Percentiles rank a stretch among this genome's conserved stretches.
phyloP scores from a whole-genome alignment of 192 early-diverging fungal genomes.

The Podila clonocystis region DNA sequence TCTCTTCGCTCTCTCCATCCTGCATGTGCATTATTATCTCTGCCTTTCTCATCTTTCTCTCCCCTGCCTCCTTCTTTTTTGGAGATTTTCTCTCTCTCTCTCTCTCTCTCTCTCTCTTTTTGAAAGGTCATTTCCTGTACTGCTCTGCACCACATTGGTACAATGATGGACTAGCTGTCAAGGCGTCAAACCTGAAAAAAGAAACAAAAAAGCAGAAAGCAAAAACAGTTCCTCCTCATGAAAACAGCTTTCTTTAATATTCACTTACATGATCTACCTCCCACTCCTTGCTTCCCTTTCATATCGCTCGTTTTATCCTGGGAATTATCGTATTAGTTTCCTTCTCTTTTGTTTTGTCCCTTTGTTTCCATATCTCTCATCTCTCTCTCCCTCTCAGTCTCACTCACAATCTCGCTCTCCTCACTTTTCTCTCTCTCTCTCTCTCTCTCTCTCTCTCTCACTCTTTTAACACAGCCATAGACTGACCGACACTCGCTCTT shows the following conservation, averaged over 20 bases:
- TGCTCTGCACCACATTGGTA: no score
- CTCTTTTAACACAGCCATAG: background rate
- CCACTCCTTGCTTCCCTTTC: no score
- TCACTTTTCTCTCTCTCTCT: slow-evolving; percentile 1
- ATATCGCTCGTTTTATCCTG: no score
- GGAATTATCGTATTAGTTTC: background rate
- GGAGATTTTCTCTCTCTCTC: no score
- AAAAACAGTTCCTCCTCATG: no score
- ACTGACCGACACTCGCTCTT: no score
- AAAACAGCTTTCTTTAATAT: background rate
- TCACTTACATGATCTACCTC: no score
- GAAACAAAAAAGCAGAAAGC: background rate
- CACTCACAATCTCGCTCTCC: background rate
- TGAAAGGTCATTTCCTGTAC: background rate
- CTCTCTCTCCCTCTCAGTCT: background rate
- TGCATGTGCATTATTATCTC: background rate
- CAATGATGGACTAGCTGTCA: background rate
- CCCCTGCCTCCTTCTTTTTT: slow-evolving; percentile 3
- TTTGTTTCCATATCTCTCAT: background rate
- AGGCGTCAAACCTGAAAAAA: background rate
- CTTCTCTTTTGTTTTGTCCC: background rate
- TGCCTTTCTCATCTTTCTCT: background rate
- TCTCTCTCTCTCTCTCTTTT: background rate
- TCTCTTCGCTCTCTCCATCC: background rate
- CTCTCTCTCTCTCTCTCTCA: slow-evolving; percentile 1